A percentile compares a stretch with the other conserved stretches of the same genome.
Conservation (phyloP, 2,329 filamentous ascomycete species). For the Blastomyces gilchristii region DNA sequence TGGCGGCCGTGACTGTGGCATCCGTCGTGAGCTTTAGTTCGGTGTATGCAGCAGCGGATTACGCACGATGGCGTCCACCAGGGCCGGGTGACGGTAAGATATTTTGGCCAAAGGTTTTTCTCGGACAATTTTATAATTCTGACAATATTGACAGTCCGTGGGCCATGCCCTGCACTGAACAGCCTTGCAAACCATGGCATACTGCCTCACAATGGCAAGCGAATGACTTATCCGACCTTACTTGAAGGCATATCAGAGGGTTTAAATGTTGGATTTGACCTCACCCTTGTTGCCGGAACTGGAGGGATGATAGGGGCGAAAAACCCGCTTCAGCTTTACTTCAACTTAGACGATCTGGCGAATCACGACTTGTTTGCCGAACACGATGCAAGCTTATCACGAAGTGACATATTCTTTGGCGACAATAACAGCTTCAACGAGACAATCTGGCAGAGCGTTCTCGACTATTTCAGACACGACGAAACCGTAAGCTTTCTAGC, state of each 20-base stretch:
- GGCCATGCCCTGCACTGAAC: slow-evolving; percentile 27
- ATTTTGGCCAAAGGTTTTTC: not conserved
- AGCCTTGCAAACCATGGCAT: slow-evolving; percentile 27
- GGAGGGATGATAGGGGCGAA: slow-evolving; percentile 18
- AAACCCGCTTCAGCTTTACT: slow-evolving; percentile 16
- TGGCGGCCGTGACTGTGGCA: not conserved
- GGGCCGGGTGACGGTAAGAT: slow-evolving; percentile 9
- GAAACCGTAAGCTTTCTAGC: slow-evolving; percentile 14
- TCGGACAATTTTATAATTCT: not conserved
- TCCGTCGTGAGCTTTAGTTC: not conserved
- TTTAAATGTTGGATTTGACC: slow-evolving; percentile 26
- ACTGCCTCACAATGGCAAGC: slow-evolving; percentile 25
- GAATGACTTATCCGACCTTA: slow-evolving; percentile 22
- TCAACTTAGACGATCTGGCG: slow-evolving; percentile 18
- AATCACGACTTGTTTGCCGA: slow-evolving; percentile 29
- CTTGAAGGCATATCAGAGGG: slow-evolving; percentile 19
- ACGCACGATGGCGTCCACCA: slow-evolving; percentile 8
- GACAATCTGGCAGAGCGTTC: slow-evolving; percentile 19
- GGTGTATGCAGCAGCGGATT: slow-evolving; percentile 6
- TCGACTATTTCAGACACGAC: slow-evolving; percentile 22
- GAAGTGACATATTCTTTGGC: slow-evolving; percentile 26
- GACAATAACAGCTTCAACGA: slow-evolving; percentile 29
- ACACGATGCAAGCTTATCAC: slow-evolving; percentile 28
- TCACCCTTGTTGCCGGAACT: slow-evolving; percentile 20
- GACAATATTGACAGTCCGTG: slow-evolving; percentile 12